Evolutionary conservation across 176 grass and related monocot genomes (phyloP), one percentile per base, ranked within the genome.

Genomic region (Puccinellia tenuiflora): DNA sequence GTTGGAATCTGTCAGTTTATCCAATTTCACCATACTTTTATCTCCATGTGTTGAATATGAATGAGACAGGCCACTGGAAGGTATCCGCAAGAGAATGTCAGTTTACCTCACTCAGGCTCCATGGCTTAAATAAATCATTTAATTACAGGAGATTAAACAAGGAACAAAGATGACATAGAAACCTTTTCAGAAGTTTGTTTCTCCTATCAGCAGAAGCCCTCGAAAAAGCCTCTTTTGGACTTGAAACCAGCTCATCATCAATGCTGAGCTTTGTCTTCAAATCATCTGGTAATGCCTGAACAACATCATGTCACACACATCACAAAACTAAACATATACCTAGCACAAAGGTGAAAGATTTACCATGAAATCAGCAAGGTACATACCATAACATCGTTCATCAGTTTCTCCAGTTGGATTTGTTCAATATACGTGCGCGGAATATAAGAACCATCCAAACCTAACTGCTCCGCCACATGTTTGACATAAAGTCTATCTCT

Each of bases 331-430:
- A 71, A 33, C 12, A 52, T 80, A 83, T 35, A 82, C 26, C 72
- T 56, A 30, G 74, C 46, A 73, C 5, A 48, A 79, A 85, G 25
- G 28, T 4, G 16, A 42, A 59, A 25, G 43, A 68, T 43, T 52
- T 46, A 14, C 10, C 25, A 1, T 77, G 51, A 35, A 52, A 68
- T 31, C 31, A 85, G 31, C 9, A 47, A 80, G 79, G 50, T 69
- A 29, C 79, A 88, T 93, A 99, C 96, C 91, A 99, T 96, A 56
- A 99, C 96, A 77, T 99, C 96, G 33, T 99, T 96, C 68, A 99
- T 83, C 67, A 96, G 90, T 81, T 99, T 99, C 85, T 99, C 96
- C 72, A 99, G 75, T 62, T 99, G 96, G 90, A 99, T 99, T 82
- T 99, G 96, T 76, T 92, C 96, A 78, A 99, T 99, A 80, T 99